Evolutionary conservation across 1,284 basidiomycete genomes (phyloP).

Genomic region (Cryptococcus jaspeensis): DNA sequence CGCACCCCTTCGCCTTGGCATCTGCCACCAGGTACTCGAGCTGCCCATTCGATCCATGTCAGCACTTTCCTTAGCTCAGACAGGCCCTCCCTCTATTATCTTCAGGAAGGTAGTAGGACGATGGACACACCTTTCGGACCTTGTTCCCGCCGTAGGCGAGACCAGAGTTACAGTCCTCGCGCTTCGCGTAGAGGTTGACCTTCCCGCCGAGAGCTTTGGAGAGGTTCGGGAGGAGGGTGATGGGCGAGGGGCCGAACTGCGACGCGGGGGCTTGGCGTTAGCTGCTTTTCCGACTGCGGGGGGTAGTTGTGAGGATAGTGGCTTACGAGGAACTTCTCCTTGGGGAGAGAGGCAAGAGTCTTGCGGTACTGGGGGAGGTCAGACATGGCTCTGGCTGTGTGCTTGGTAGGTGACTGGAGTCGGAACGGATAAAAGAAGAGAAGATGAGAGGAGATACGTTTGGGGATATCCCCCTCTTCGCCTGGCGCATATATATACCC

Average conservation of each 20-base stretch:
- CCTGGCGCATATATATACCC: too few species aligned
- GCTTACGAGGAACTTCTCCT: constrained; percentile 21
- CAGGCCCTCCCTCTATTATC: background rate
- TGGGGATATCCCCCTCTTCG: too few species aligned
- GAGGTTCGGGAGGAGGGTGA: constrained; percentile 33
- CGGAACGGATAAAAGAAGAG: background rate
- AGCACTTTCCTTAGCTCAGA: background rate
- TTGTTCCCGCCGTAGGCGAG: constrained; percentile 44
- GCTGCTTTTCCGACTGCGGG: background rate
- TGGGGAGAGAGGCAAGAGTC: constrained; percentile 13
- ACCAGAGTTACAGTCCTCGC: constrained; percentile 41
- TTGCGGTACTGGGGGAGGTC: constrained; percentile 9
- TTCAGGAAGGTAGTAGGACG: too few species aligned
- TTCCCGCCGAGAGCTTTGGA: constrained; percentile 28
- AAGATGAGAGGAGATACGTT: too few species aligned
- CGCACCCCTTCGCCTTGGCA: constrained; percentile 27
- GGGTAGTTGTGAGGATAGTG: background rate
- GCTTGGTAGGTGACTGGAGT: background rate
- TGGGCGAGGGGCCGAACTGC: constrained; percentile 39
- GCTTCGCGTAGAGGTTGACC: constrained; percentile 34
- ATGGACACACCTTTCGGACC: constrained; percentile 31
- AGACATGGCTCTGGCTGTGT: constrained; percentile 4
- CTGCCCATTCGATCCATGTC: constrained; percentile 5
- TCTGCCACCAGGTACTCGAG: constrained; percentile 42
- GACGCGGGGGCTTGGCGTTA: background rate